Percentiles rank a stretch among this genome's conserved stretches.
Conservation (phyloP, 2,329 filamentous ascomycete genomes). For the Aspergillus ochraceus region DNA sequence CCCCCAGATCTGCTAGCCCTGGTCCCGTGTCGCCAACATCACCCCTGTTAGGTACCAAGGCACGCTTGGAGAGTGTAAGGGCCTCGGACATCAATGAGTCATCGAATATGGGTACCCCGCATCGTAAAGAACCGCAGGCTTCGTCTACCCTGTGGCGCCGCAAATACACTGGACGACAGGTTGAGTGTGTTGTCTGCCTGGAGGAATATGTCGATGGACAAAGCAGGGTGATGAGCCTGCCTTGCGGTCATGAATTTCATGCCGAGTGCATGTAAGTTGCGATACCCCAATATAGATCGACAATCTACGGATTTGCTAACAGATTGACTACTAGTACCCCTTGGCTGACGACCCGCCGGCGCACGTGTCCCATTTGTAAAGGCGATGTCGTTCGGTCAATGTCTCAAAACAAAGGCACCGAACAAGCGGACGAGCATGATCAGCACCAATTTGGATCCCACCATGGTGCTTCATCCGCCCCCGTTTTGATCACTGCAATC, state of each 20-base stretch:
- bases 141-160: constrained; percentile 48
- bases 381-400: constrained; percentile 79
- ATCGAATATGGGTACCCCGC: constrained; percentile 21
- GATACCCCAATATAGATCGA: not conserved
- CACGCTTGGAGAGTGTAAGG: constrained; percentile 28
- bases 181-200: constrained; percentile 93
- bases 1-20: constrained; percentile 62
- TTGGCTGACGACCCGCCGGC: constrained; percentile 90
- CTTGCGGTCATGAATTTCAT: constrained; percentile 97
- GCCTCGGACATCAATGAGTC: constrained; percentile 21
- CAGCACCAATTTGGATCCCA: constrained; percentile 48
- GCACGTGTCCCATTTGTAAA: constrained; percentile 99
- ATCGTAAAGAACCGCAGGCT: constrained; percentile 49
- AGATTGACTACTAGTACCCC: constrained; percentile 65
- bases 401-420: constrained; percentile 45
- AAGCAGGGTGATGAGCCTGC: constrained; percentile 92
- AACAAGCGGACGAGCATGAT: constrained; percentile 42
- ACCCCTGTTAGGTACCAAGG: constrained; percentile 62
- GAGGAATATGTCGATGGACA: constrained; percentile 96
- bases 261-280: constrained; percentile 92
- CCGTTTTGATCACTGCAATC: constrained; percentile 45
- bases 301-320: constrained; percentile 18
- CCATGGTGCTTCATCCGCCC: constrained; percentile 52
- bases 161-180: constrained; percentile 64
- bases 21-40: constrained; percentile 71